Conservation (phyloP, 805 yeast species). For the Ogataea dorogensis region DNA sequence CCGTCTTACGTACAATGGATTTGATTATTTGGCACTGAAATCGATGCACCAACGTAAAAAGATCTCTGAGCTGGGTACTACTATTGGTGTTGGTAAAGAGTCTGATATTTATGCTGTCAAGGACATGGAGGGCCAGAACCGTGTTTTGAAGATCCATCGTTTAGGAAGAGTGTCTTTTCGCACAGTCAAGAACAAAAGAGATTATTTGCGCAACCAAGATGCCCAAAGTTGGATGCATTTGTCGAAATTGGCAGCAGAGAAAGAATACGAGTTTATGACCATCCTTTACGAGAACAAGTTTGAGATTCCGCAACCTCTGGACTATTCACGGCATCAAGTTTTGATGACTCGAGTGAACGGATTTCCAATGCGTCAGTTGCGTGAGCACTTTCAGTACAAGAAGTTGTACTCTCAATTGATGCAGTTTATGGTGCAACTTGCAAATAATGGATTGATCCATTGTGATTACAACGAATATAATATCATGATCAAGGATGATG, state of each 20-base stretch:
- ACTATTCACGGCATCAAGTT: constrained; percentile 86
- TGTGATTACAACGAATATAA: constrained; percentile 98
- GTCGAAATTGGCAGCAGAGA: constrained; percentile 85
- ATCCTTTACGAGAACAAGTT: constrained; percentile 73
- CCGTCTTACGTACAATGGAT: constrained; percentile 82
- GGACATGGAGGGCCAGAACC: constrained; percentile 57
- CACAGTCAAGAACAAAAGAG: constrained; percentile 91
- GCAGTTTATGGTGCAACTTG: constrained; percentile 81
- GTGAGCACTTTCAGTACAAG: constrained; percentile 65
- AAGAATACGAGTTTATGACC: constrained; percentile 87
- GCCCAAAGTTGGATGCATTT: constrained; percentile 91
- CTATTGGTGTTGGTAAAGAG: constrained; percentile 96
- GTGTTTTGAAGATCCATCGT: constrained; percentile 86
- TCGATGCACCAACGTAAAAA: constrained; percentile 74
- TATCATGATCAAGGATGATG: constrained; percentile 67
- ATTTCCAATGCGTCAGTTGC: constrained; percentile 82
- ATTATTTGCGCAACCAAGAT: constrained; percentile 72
- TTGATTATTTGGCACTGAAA: constrained; percentile 87
- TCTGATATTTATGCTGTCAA: constrained; percentile 89
- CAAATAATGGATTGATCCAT: constrained; percentile 87
- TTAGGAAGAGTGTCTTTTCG: constrained; percentile 92
- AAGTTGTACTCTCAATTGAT: constrained; percentile 80
- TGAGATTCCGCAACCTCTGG: constrained; percentile 84
- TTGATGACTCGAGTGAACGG: constrained; percentile 91
- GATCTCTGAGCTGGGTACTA: constrained; percentile 75